Base-by-base conservation (phyloP, 345 rosid genomes). In the Triadica sebifera region DNA sequence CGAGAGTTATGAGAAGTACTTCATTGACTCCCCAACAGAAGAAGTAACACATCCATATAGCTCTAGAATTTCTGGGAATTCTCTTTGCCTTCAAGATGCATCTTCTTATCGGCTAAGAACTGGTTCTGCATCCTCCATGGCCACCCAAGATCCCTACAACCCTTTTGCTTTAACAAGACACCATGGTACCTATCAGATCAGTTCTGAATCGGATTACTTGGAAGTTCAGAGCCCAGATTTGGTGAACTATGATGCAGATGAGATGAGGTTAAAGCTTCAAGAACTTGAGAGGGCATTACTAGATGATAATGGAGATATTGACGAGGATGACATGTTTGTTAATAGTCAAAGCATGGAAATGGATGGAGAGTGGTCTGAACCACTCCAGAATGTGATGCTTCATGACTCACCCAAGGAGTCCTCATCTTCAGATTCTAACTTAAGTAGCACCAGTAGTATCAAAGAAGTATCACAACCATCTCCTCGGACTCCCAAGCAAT, bases 211-310 rank as follows among this genome's bases (percentile, higher is more conserved):
- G 34, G 87, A 81, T 65, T 85, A 72, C 80, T 50, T 86, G 79
- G 84, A 86, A 65, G 67, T 75, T 63, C 87, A 80, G 61, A 82
- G 87, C 76, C 83, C 83, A 67, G 92, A 84, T 78, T 75, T 78
- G 17, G 79, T 75, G 56, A 92, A 87, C 53, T 88, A 77, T 65
- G 88, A 86, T 67, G 84, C 88, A 74, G 85, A 87, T 74, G 78
- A 77, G 20, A 75, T 95, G 89, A 89, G 87, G 78, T 66, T 90
- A 71, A 95, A 90, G 87, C 86, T 95, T 79, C 88, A 84, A 77
- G 99, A 95, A 67, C 88, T 95, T 50, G 99, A 95, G 80, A 90
- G 92, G 84, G 96, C 85, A 12, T 81, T 95, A 46, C 91, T 95
- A 1, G 87, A 74, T 37, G 98, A 94, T 69, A 79, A 72, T 63